phyloP scores from a whole-genome alignment of 495 filamentous ascomycete genomes.

The Daldinia vernicosa region DNA sequence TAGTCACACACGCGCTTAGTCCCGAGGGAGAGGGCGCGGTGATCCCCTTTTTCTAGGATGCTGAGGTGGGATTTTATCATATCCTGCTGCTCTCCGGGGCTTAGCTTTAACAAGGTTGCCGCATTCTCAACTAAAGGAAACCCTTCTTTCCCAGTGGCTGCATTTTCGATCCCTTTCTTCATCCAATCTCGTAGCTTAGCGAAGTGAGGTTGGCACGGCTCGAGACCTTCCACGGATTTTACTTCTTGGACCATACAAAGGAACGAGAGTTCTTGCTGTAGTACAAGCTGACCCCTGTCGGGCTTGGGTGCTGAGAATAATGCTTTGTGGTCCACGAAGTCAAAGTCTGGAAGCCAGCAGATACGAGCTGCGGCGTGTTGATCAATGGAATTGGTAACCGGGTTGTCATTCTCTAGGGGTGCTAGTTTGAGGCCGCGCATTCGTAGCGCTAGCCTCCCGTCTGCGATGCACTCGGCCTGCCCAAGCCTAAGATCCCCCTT shows the following conservation, averaged over 20 bases:
- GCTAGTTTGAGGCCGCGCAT: slow-evolving; percentile 37
- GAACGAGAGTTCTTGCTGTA: not conserved
- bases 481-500: slow-evolving; percentile 26
- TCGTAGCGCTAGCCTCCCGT: slow-evolving; percentile 32
- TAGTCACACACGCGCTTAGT: slow-evolving; percentile 45
- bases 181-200: slow-evolving; percentile 48
- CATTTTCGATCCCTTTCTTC: slow-evolving; percentile 28
- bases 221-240: slow-evolving; percentile 24
- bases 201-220: slow-evolving; percentile 43
- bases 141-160: slow-evolving; percentile 13
- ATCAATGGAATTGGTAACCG: slow-evolving; percentile 19
- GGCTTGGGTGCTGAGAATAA: slow-evolving; percentile 30
- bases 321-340: slow-evolving; percentile 41
- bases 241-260: slow-evolving; percentile 1
- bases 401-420: slow-evolving; percentile 42
- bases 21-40: slow-evolving; percentile 32
- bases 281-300: not conserved
- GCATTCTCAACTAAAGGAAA: slow-evolving; percentile 28
- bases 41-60: slow-evolving; percentile 27
- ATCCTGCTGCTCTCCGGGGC: not conserved
- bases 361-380: slow-evolving; percentile 46
- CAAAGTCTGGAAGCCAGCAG: slow-evolving; percentile 49
- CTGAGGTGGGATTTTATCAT: slow-evolving; percentile 2
- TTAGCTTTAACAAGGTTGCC: not conserved
- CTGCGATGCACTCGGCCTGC: slow-evolving; percentile 36